Conservation (phyloP, 1,139 yeast genomes). For the Yamadazyma blattariae region DNA sequence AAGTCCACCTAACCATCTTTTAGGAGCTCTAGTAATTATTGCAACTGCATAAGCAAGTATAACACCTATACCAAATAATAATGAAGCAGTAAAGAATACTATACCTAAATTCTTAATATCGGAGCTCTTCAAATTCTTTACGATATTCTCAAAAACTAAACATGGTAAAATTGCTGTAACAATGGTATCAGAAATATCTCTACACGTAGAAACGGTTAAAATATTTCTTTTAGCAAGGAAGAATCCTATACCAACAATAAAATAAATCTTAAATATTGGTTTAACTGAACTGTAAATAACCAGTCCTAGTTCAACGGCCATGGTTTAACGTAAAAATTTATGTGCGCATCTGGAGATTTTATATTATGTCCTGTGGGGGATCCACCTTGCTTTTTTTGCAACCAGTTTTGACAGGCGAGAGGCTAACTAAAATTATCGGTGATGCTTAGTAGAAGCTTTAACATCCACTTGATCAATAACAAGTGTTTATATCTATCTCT, state of each 20-base stretch:
- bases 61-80: constrained; percentile 41
- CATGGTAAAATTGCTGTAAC: constrained; percentile 76
- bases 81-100: constrained; percentile 52
- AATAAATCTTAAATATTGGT: constrained; percentile 83
- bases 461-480: too few relatives aligned
- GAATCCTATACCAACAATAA: constrained; percentile 71
- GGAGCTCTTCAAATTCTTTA: constrained; percentile 62
- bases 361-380: too few relatives aligned
- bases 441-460: too few relatives aligned
- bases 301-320: constrained; percentile 45
- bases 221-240: constrained; percentile 63
- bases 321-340: too few relatives aligned
- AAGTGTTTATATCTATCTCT: too few relatives aligned
- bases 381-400: too few relatives aligned
- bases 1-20: constrained; percentile 76
- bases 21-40: constrained; percentile 52
- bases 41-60: constrained; percentile 32
- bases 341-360: too few relatives aligned
- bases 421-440: too few relatives aligned
- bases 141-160: constrained; percentile 73
- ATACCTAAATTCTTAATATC: constrained; percentile 79
- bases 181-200: constrained; percentile 70
- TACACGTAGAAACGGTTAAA: constrained; percentile 67
- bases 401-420: too few relatives aligned
- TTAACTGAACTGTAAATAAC: constrained; percentile 79